Conservation (phyloP, 2,329 filamentous ascomycete species). For the Oidium heveae region DNA sequence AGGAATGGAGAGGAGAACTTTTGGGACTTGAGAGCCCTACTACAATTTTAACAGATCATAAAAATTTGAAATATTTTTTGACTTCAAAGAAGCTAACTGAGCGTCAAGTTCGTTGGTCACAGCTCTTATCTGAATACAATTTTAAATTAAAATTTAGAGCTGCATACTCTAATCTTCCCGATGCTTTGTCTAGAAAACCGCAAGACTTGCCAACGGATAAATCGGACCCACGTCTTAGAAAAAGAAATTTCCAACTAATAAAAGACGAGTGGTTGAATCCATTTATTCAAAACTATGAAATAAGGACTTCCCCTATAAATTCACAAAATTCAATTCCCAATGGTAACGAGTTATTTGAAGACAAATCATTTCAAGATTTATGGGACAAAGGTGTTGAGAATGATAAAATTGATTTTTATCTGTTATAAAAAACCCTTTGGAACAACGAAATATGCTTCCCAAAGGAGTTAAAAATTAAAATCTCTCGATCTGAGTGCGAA, state of each 20-base stretch:
- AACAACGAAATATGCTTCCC: neutral
- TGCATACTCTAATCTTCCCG: neutral
- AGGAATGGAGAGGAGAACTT: neutral
- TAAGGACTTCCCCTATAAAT: neutral
- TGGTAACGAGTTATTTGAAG: neutral
- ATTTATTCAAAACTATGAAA: too few species aligned
- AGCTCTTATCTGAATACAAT: too few species aligned
- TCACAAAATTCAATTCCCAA: neutral
- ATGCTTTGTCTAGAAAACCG: neutral
- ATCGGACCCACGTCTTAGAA: neutral
- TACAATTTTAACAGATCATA: too few species aligned
- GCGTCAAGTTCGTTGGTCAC: too few species aligned
- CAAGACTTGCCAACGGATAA: neutral
- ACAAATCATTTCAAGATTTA: neutral
- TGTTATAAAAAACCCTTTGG: neutral
- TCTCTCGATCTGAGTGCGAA: neutral
- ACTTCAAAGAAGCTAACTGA: too few species aligned
- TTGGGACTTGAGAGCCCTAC: too few species aligned
- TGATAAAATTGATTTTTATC: neutral
- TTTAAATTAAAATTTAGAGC: too few species aligned
- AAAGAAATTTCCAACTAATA: neutral
- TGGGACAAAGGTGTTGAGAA: neutral
- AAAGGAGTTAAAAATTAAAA: neutral
- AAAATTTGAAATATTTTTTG: too few species aligned
- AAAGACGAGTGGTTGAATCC: neutral